Base-by-base conservation (phyloP, 352 stramenopile genomes). In the Globisporangium heterothallicum region DNA sequence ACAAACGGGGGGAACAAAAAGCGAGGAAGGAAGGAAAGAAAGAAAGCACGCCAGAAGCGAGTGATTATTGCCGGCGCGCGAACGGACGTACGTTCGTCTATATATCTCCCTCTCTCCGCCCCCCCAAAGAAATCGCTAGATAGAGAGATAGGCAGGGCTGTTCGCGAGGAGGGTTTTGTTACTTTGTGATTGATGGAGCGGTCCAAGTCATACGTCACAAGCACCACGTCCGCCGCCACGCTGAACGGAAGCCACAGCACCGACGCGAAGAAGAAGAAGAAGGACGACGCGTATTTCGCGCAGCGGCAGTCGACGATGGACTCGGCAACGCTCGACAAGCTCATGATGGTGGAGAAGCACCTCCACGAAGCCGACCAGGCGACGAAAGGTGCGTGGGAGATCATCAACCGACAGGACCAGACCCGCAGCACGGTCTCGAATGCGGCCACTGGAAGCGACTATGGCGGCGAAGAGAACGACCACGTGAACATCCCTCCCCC, bases 221-320 rank as follows among this genome's bases (percentile, higher is more conserved):
- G 32, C 32, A 38, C 32, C 32, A 38, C 32, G 32, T 38, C 32
- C 12, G 12, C 12, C 32, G 32, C 32, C 12, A 10, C 32, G 32
- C 32, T 38, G 32, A n/a, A 38, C 32, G 32, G 6, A n/a, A 34
- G 32, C n/a, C 32, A 16, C 32, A 38, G 32, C 32, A 16, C 32
- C 32, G 32, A 10, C 6, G 32, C 30, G 30, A 13, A 36, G 12
- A 38, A 38, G 12, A 38, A 38, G 32, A 38, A 10, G 63, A 70
- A 63, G 42, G 72, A 88, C 10, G 68, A 86, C 13, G 68, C 66
- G 21, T 86, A 86, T 47, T 56, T 83, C 42, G 61, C 72, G 16
- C 72, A 86, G 60, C 78, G 74, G 0, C 75, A 89, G 61, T 82
- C 75, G 30, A 84, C 74, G 12, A 92, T 92, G 77, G 80, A 94